Evolutionary conservation across 306 rosid species (phyloP), one percentile per base, ranked within the genome.

Genomic region (Prunus fruticosa): DNA sequence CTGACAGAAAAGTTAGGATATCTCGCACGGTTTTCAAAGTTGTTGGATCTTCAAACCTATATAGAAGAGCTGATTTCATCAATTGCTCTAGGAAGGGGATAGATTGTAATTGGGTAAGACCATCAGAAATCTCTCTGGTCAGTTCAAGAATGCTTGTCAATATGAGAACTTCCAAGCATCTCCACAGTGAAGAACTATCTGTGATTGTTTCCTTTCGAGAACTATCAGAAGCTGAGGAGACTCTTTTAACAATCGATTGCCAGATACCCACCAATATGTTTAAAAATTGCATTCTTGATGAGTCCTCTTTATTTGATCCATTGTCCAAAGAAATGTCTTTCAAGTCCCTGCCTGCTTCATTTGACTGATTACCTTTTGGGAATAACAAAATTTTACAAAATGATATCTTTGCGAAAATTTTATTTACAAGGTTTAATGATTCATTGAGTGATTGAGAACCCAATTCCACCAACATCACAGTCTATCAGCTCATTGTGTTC

Each of bases 31-130:
- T 81, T 83, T 81, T 87, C 82, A 94, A 80, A 58, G 97, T 86
- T 77, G 84, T 23, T 56, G 89, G 83, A 79, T 94, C 95, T 72
- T 82, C 88, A 67, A 89, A 94, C 83, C 98, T 87, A 83, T 82
- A 82, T 64, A 87, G 82, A 81, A 94, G 92, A 72, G 96, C 91
- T 50, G 82, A 64, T 84, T 85, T 90, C 80, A 85, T 51, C 85
- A 94, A 85, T 43, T 86, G 84, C 80, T 91, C 93, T 32, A 91
- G 82, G 78, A 89, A 91, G 76, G 96, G 84, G 76, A 94, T 76
- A 52, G 89, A 84, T 53, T 80, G 84, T 68, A 83, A 63, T 61
- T 79, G 89, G 80, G 86, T 72, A 72, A 90, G 91, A 76, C 34
- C 49, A 80, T 78, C 78, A 67, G 41, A 84, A 88, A 92, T 86